Conservation (phyloP, 1,284 basidiomycete genomes). For the Anthracocystis panici-leucophaei region DNA sequence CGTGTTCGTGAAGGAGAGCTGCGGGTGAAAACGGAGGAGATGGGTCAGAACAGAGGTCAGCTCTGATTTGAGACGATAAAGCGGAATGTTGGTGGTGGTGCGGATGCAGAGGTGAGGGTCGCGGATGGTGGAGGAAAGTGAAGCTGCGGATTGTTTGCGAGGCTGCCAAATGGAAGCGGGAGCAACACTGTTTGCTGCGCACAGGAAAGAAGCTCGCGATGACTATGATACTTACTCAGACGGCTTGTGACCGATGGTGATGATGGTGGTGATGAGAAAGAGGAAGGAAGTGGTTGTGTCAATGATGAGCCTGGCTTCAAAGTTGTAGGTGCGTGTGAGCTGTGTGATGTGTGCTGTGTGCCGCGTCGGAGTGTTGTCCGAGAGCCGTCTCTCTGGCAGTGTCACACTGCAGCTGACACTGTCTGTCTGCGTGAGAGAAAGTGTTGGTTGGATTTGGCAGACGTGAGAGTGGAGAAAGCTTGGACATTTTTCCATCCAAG, state of each 20-base stretch:
- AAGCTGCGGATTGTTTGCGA: conserved; percentile 1
- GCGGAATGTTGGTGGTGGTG: conserved; percentile 8
- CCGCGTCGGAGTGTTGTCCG: conserved; percentile 8
- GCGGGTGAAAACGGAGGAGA: neutral
- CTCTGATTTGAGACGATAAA: neutral
- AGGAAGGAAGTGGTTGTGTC: neutral
- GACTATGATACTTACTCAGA: neutral
- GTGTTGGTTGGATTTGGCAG: conserved; percentile 21
- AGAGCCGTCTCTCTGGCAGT: conserved; percentile 5
- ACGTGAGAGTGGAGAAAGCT: conserved; percentile 30
- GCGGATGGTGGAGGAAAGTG: conserved; percentile 6
- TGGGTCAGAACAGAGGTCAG: no score
- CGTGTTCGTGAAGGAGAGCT: conserved; percentile 22
- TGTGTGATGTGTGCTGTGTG: neutral
- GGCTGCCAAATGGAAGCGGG: conserved; percentile 1
- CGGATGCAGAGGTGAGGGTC: conserved; percentile 1
- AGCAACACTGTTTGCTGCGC: neutral
- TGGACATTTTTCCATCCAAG: conserved; percentile 16
- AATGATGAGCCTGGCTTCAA: neutral
- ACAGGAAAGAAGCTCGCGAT: neutral
- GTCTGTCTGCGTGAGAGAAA: neutral
- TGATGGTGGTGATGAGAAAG: neutral
- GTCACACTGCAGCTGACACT: conserved; percentile 1
- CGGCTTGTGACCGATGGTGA: neutral
- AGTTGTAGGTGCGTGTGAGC: conserved; percentile 10